Evolutionary conservation across 495 filamentous ascomycete species (phyloP), one percentile per base, ranked within the genome.

Genomic region (Achaetomiella virescens): DNA sequence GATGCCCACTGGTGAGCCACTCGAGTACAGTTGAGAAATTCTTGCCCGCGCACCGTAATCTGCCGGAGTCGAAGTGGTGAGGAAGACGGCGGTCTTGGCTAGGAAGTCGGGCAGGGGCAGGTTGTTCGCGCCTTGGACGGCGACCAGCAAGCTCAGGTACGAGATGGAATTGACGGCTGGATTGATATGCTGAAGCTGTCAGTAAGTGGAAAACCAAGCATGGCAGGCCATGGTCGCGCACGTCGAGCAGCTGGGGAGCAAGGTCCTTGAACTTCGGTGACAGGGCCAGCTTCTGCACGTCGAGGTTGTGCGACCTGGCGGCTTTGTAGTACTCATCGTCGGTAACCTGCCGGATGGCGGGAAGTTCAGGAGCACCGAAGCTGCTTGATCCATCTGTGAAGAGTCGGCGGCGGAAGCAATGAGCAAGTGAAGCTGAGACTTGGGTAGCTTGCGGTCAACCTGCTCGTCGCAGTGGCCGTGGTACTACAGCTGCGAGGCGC

Each of bases 41-140:
- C 21, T 24, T 41, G 25, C 70, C 68, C 10, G 57, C 70, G 55
- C 75, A 79, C 52, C 78, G 68, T 27, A 76, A 72, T 55, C 79
- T 77, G 15, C 69, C 65, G 25, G 65, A 52, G 47, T 80, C 77
- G 43, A 78, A 80, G 54, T 58, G 36, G 66, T n/a, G 24, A 79
- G 56, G 55, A 79, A 79, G 5, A 42, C 48, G 43, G 75, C 60
- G 29, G 73, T 49, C 20, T 66, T 65, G 22, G 67, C 46, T 4
- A 74, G 61, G 25, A 81, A 29, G 15, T 61, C 55, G 24, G 61
- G 61, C 8, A 59, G 54, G 59, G 51, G 49, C 21, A 57, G 44
- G 3, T 12, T 25, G 29, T 36, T 22, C 11, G 31, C 21, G 24
- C 15, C 10, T 25, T 63, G 40, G 31, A 50, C n/a, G 45, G 54